phyloP scores from a whole-genome alignment of 768 basidiomycete species.

The Naematelia aurantialba region DNA sequence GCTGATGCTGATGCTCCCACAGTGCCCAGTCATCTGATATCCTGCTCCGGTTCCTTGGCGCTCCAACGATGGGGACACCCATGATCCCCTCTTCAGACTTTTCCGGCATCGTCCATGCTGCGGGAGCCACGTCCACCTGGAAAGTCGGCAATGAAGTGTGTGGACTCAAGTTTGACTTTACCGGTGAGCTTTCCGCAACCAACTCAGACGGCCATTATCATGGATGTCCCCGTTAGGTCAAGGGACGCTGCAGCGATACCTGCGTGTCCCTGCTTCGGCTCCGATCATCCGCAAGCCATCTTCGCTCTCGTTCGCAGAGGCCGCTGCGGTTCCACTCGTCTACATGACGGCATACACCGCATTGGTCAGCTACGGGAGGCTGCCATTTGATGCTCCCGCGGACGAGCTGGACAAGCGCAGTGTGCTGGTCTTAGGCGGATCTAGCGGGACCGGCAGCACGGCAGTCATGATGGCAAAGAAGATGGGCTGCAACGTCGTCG shows the following conservation, averaged over 20 bases:
- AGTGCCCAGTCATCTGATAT: slow-evolving; percentile 18
- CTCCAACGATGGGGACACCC: slow-evolving; percentile 52
- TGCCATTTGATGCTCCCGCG: slow-evolving; percentile 16
- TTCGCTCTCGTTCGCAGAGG: slow-evolving; percentile 58
- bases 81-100: slow-evolving; percentile 62
- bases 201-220: neutral
- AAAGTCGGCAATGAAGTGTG: slow-evolving; percentile 63
- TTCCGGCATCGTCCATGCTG: slow-evolving; percentile 58
- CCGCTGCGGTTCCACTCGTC: slow-evolving; percentile 62
- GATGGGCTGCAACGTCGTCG: slow-evolving; percentile 59
- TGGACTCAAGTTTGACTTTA: slow-evolving; percentile 54
- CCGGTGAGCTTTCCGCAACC: slow-evolving; percentile 3
- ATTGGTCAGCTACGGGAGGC: slow-evolving; percentile 51
- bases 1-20: neutral
- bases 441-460: slow-evolving; percentile 64
- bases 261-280: slow-evolving; percentile 7
- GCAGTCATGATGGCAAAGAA: slow-evolving; percentile 72
- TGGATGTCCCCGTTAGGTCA: slow-evolving; percentile 11
- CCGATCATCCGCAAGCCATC: slow-evolving; percentile 55
- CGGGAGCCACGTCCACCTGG: slow-evolving; percentile 55
- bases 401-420: slow-evolving; percentile 60
- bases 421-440: slow-evolving; percentile 69
- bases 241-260: slow-evolving; percentile 30
- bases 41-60: slow-evolving; percentile 55
- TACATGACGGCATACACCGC: slow-evolving; percentile 61